Base-by-base conservation (phyloP, 1,284 basidiomycete species). In the Tilletia indica region DNA sequence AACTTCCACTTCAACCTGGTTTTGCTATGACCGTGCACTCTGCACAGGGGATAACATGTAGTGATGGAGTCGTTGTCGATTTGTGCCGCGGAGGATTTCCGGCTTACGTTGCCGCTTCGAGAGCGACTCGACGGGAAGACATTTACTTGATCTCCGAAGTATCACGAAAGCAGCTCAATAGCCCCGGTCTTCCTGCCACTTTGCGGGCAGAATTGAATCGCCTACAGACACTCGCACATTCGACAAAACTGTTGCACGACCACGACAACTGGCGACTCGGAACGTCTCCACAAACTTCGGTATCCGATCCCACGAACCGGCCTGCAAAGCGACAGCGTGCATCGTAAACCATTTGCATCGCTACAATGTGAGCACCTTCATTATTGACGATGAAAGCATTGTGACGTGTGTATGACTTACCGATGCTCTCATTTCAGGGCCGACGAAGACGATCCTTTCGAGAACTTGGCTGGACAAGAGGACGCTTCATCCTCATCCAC, bases 201-300 rank as follows among this genome's bases (percentile, higher is more conserved):
- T 25, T 58, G 21, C 21, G 34, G 56, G 4, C 21, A 2, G 56
- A 58, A 58, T 12, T 58, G 4, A 25, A 2, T 4, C 56, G 56
- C 19, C 11, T 58, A 11, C n/a, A 31, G 21, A 12, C 9, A 12
- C 2, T 58, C 8, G 56, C 56, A 2, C 21, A 25, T 4, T 4
- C 2, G 4, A 58, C 56, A 11, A 19, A 4, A 9, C 4, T 54
- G 5, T 2, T 25, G 12, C 56, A 58, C 21, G n/a, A 4, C 14
- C 56, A 58, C 56, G 21, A 58, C 34, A 19, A 54, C 25, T 54
- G 51, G 51, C 47, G 47, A 19, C 47, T 48, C n/a, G n/a, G n/a
- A n/a, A n/a, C n/a, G n/a, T n/a, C n/a, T n/a, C n/a, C n/a, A n/a
- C n/a, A n/a, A n/a, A n/a, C n/a, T n/a, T n/a, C n/a, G n/a, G n/a